phyloP scores from a whole-genome alignment of 23 red algal genomes.

The Agarophyton chilense region DNA sequence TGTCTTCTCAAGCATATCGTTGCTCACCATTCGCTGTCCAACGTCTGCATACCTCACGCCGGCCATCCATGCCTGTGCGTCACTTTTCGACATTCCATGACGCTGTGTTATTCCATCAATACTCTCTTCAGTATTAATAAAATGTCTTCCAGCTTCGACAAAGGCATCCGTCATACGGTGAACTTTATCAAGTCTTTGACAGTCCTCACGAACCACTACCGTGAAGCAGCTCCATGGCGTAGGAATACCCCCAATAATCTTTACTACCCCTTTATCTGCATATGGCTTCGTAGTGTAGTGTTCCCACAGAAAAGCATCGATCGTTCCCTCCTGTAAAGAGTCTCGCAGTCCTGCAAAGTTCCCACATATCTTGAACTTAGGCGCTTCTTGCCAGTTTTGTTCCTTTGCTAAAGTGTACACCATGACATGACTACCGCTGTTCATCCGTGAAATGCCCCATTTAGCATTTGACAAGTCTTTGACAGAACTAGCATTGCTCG shows the following conservation, averaged over 20 bases:
- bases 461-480: conserved; percentile 45
- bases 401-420: conserved; percentile 52
- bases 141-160: conserved; percentile 29
- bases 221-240: conserved; percentile 78
- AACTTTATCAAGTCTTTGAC: not conserved
- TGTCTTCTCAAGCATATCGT: conserved; percentile 13
- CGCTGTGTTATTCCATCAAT: conserved; percentile 25
- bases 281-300: conserved; percentile 83
- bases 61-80: conserved; percentile 34
- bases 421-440: conserved; percentile 76
- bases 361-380: conserved; percentile 61
- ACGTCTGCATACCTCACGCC: conserved; percentile 45
- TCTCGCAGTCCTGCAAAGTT: conserved; percentile 68
- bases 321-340: conserved; percentile 30
- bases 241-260: conserved; percentile 60
- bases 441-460: conserved; percentile 73
- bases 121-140: conserved; percentile 15
- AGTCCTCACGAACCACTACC: conserved; percentile 43
- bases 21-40: not conserved
- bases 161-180: conserved; percentile 14
- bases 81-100: conserved; percentile 14
- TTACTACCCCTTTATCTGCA: conserved; percentile 43
- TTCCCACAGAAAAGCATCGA: conserved; percentile 84
- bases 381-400: conserved; percentile 25
- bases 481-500: not conserved